Evolutionary conservation across 2,329 filamentous ascomycete species (phyloP).

Genomic region (Dissoconium aciculare): DNA sequence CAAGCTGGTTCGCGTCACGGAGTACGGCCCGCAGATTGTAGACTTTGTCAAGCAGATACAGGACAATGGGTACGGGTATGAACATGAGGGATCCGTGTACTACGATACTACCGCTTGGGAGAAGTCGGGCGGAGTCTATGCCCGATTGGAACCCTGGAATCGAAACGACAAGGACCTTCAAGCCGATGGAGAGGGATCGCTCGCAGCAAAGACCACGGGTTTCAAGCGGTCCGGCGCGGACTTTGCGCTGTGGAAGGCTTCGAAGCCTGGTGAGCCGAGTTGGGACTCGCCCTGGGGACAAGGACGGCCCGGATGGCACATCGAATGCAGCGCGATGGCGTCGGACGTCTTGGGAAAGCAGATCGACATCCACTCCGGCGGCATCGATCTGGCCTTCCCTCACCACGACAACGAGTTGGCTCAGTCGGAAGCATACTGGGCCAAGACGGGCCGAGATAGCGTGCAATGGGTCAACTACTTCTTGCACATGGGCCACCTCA

Average conservation of each 20-base stretch:
- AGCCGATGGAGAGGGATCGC: slow-evolving; percentile 77
- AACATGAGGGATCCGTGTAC: slow-evolving; percentile 60
- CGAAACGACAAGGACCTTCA: slow-evolving; percentile 67
- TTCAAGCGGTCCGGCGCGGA: slow-evolving; percentile 66
- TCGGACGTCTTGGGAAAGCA: slow-evolving; percentile 68
- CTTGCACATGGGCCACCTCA: slow-evolving; percentile 84
- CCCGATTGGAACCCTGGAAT: slow-evolving; percentile 71
- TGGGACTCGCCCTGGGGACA: slow-evolving; percentile 82
- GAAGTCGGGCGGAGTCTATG: slow-evolving; percentile 68
- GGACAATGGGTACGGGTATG: slow-evolving; percentile 72
- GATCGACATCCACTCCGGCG: slow-evolving; percentile 88
- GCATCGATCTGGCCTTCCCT: slow-evolving; percentile 79
- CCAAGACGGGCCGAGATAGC: slow-evolving; percentile 25
- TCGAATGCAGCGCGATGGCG: slow-evolving; percentile 93
- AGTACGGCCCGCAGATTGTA: slow-evolving; percentile 79
- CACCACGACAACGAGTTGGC: slow-evolving; percentile 89
- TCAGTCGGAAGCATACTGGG: slow-evolving; percentile 76
- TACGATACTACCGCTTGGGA: slow-evolving; percentile 86
- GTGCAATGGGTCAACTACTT: slow-evolving; percentile 88
- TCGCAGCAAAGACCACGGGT: slow-evolving; percentile 39
- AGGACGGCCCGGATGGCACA: slow-evolving; percentile 88
- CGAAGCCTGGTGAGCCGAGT: slow-evolving; percentile 78
- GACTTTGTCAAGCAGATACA: slow-evolving; percentile 71
- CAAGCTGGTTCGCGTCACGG: slow-evolving; percentile 74
- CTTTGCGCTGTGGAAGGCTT: slow-evolving; percentile 88